These are phyloP conservation scores for Yamadazyma scolyti DNA, from an alignment of 805 yeast species.

Conservation along the genomic window DNA sequence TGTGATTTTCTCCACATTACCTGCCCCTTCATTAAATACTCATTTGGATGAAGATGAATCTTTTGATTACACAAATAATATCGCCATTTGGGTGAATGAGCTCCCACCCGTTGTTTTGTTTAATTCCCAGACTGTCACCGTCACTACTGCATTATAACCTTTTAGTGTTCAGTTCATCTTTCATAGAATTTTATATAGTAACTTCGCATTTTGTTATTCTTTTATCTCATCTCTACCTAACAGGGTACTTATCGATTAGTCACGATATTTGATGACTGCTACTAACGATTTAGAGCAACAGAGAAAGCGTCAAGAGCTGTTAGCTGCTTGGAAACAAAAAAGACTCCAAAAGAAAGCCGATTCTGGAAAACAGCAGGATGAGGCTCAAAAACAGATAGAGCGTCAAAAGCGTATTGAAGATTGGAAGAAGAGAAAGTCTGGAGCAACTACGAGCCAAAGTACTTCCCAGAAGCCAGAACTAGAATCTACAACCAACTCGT, in stretches of 20 bases:
- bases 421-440: constrained; percentile 43
- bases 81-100: constrained; percentile 77
- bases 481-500: constrained; percentile 3
- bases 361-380: not conserved
- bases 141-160: constrained; percentile 76
- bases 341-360: constrained; percentile 32
- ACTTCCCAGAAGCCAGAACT: not conserved
- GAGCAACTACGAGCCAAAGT: not conserved
- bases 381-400: constrained; percentile 14
- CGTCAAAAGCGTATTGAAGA: constrained; percentile 44
- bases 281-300: constrained; percentile 29
- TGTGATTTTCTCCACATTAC: constrained; percentile 83
- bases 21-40: constrained; percentile 83
- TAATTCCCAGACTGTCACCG: constrained; percentile 93
- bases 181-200: not conserved
- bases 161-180: not conserved
- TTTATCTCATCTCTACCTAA: constrained; percentile 6
- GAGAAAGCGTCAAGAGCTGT: constrained; percentile 44
- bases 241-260: too few relatives aligned
- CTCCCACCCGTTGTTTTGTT: constrained; percentile 80
- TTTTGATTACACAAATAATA: constrained; percentile 67
- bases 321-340: constrained; percentile 60
- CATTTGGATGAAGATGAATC: constrained; percentile 68
- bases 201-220: not conserved
- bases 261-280: constrained; percentile 5